Base-by-base conservation (phyloP, 352 stramenopile genomes). In the Pythium scleroteichum region DNA sequence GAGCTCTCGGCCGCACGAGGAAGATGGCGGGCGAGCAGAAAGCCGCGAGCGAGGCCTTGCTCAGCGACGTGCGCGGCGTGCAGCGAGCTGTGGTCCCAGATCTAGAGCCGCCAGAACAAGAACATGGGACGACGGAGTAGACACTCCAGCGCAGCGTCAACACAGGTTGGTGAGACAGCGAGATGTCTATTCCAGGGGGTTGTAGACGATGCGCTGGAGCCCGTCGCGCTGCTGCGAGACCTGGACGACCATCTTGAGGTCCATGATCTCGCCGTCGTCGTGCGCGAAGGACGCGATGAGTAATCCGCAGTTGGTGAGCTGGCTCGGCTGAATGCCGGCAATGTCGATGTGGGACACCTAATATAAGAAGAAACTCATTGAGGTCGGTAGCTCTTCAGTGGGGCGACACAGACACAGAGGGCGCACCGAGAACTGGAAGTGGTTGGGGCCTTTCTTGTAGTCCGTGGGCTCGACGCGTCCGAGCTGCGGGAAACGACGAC, bases 231-330 rank as follows among this genome's bases (percentile, higher is more conserved):
- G 84, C 53, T 92, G 71, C 8, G 84, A 93, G 35, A 96, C 87
- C 68, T 96, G 85, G 45, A 94, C 78, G 53, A 96, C 87, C 84
- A 95, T 93, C 61, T 95, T 95, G 41, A 96, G 70, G 50, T 92
- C 83, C 50, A 93, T 69, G 60, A 96, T 92, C 23, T 88, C 78
- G 49, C 81, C 83, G 16, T 81, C 69, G 23, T 82, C 65, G 60
- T 85, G 66, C 59, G 86, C 88, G 55, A 96, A 89, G 3, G 84
- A 77, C n/a, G 85, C 85, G 27, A 85, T 88, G 35, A 96, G 72
- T 48, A 96, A 64, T n/a, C 87, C 86, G 64, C 87, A 96, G 70
- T 96, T 96, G 50, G 81, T 86, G 39, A 94, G 72, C 45, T 94
- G 85, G 58, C 85, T 94, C 22, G 87, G 76, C 53, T 94, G 64